Percentiles rank a stretch among this genome's conserved stretches.
Conservation (phyloP, 495 filamentous ascomycete genomes). For the Penicillium bovifimosum region DNA sequence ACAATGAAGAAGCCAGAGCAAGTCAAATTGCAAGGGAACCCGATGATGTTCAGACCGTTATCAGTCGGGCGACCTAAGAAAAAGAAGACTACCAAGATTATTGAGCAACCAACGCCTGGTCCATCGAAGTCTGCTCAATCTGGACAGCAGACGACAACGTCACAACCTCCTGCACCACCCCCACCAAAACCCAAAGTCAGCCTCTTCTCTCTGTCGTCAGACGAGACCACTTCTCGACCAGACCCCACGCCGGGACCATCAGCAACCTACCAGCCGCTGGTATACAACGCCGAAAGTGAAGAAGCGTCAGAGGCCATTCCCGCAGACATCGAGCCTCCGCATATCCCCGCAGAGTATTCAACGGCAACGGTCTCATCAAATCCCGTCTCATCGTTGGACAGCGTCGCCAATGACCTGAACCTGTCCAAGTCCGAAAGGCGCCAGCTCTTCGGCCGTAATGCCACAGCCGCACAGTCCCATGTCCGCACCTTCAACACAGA, state of each 20-base stretch:
- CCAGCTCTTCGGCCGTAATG: constrained; percentile 73
- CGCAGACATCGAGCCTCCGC: constrained; percentile 10
- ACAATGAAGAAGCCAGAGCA: constrained; percentile 38
- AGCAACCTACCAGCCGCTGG: constrained; percentile 45
- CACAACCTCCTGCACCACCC: constrained; percentile 20
- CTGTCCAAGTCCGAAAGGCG: constrained; percentile 67
- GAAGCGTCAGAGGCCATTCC: constrained; percentile 16
- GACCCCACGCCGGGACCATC: constrained; percentile 3
- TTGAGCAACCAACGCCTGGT: constrained; percentile 11
- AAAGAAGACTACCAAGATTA: constrained; percentile 44
- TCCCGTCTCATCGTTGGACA: constrained; percentile 36
- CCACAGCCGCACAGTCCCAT: constrained; percentile 30
- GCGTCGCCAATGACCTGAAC: constrained; percentile 67
- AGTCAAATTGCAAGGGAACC: constrained; percentile 66
- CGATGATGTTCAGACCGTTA: constrained; percentile 82
- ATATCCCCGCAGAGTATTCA: constrained; percentile 6
- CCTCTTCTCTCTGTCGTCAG: constrained; percentile 52
- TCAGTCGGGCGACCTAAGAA: constrained; percentile 70
- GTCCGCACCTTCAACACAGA: constrained; percentile 82
- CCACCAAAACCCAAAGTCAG: constrained; percentile 51
- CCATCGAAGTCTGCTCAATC: constrained; percentile 3
- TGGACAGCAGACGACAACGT: constrained; percentile 5
- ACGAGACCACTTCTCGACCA: constrained; percentile 12
- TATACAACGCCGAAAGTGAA: constrained; percentile 37
- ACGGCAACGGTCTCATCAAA: constrained; percentile 18